Conservation (phyloP, 2,329 filamentous ascomycete species). For the Fusarium xylarioides region DNA sequence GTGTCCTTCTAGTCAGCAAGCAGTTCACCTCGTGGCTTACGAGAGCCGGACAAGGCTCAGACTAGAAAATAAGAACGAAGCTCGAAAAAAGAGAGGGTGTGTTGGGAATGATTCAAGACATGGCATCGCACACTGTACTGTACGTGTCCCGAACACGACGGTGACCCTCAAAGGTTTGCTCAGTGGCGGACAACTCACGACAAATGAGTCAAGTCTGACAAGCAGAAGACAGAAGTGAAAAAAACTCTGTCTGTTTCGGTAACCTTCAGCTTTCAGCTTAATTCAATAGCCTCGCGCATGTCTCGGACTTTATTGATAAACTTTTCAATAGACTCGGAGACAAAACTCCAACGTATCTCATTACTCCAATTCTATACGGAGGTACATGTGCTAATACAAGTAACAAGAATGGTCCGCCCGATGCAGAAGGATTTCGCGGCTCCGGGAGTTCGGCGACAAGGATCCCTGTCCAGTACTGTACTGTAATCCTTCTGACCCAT, state of each 20-base stretch:
- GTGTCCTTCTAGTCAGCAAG: slow-evolving; percentile 1
- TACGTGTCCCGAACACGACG: neutral
- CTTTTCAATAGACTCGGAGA: slow-evolving; percentile 15
- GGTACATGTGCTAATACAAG: neutral
- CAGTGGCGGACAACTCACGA: slow-evolving; percentile 27
- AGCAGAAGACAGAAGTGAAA: neutral
- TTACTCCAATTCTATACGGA: neutral
- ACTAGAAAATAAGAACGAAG: neutral
- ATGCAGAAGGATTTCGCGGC: slow-evolving; percentile 7
- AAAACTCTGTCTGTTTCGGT: slow-evolving; percentile 6
- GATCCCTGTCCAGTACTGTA: neutral
- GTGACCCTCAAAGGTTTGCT: slow-evolving; percentile 22
- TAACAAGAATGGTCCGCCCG: neutral
- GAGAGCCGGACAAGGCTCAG: slow-evolving; percentile 23
- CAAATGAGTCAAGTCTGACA: slow-evolving; percentile 9
- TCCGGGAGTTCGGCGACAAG: slow-evolving; percentile 8
- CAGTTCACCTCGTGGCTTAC: slow-evolving; percentile 14
- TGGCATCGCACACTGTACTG: slow-evolving; percentile 26
- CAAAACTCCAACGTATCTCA: slow-evolving; percentile 7
- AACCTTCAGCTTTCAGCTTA: neutral
- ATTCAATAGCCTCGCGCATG: neutral
- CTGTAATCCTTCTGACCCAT: slow-evolving; percentile 22
- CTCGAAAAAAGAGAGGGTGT: neutral
- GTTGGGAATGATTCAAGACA: neutral
- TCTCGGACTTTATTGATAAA: neutral